Conservation (phyloP, 2,329 filamentous ascomycete species). For the Beauveria sp. region DNA sequence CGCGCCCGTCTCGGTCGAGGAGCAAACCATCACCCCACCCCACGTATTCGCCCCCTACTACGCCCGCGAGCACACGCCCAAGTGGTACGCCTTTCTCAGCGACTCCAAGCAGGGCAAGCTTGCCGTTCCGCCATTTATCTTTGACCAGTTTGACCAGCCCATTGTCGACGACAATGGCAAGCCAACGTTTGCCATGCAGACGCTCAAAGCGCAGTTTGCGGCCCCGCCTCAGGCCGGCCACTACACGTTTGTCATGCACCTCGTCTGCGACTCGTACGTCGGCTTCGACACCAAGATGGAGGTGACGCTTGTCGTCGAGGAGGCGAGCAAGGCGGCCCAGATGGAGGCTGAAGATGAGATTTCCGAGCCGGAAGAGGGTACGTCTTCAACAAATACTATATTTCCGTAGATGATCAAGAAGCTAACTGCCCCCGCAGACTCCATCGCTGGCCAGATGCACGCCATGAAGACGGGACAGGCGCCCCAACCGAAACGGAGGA, state of each 20-base stretch:
- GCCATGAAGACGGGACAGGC: constrained; percentile 67
- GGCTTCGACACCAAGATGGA: constrained; percentile 91
- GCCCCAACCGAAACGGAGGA: constrained; percentile 51
- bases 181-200: constrained; percentile 92
- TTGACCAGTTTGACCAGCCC: constrained; percentile 83
- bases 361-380: constrained; percentile 95
- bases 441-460: constrained; percentile 84
- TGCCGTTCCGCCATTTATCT: constrained; percentile 93
- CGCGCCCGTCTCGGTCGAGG: constrained; percentile 48
- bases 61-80: constrained; percentile 78
- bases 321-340: constrained; percentile 74
- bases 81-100: constrained; percentile 91
- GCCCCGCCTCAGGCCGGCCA: constrained; percentile 86
- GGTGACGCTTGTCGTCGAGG: constrained; percentile 81
- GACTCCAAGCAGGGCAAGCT: constrained; percentile 94
- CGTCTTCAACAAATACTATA: constrained; percentile 23
- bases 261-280: constrained; percentile 90
- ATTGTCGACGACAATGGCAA: constrained; percentile 72
- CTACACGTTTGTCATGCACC: constrained; percentile 90
- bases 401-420: neutral
- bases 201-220: constrained; percentile 93
- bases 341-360: constrained; percentile 89
- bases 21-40: constrained; percentile 65
- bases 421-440: constrained; percentile 49
- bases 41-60: constrained; percentile 89